Conservation (phyloP, 495 filamentous ascomycete species). For the Letharia columbiana region DNA sequence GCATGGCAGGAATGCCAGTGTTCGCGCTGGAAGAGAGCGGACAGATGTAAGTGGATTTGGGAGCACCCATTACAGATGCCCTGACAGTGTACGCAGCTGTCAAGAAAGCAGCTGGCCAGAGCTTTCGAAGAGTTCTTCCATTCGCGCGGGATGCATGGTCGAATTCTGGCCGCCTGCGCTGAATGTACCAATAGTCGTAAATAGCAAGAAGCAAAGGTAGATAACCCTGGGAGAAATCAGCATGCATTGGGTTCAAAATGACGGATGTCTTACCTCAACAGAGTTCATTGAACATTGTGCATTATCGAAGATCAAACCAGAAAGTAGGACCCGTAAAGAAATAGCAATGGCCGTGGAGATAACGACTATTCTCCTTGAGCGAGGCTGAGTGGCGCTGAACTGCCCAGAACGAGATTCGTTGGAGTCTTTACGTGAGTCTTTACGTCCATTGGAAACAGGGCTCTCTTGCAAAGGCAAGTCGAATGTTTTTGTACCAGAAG, state of each 20-base stretch:
- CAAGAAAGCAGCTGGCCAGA: constrained; percentile 34
- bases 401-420: constrained; percentile 1
- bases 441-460: background rate
- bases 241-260: background rate
- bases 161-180: constrained; percentile 24
- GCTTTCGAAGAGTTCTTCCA: constrained; percentile 18
- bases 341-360: constrained; percentile 24
- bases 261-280: constrained; percentile 31
- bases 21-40: constrained; percentile 29
- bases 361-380: constrained; percentile 5
- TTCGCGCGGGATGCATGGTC: background rate
- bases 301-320: constrained; percentile 32
- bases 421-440: background rate
- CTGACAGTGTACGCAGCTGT: constrained; percentile 29
- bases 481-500: background rate
- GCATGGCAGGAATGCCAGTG: constrained; percentile 26
- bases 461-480: constrained; percentile 5
- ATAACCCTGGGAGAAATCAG: constrained; percentile 13
- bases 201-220: constrained; percentile 37
- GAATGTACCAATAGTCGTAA: constrained; percentile 38
- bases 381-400: background rate
- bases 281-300: constrained; percentile 36
- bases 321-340: constrained; percentile 35
- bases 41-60: constrained; percentile 42
- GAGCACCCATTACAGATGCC: constrained; percentile 27